Evolutionary conservation across 140 eudicot genomes (phyloP), one percentile per base, ranked within the genome.

Genomic region (Anethum foeniculum): DNA sequence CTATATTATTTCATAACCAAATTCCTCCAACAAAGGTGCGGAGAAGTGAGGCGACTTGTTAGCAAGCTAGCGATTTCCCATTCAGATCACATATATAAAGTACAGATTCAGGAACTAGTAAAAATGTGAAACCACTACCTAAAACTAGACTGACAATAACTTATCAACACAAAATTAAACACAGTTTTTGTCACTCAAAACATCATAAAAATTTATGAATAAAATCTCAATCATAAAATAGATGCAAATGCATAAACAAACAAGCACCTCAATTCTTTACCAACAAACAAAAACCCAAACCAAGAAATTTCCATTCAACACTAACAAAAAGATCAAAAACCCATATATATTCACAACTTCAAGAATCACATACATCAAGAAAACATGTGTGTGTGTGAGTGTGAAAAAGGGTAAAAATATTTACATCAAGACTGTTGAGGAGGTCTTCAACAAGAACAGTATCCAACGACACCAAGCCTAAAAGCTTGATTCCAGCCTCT

Each of bases 391-490:
- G 67, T 34, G 69, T 41, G 44, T 30, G 65, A 44, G 52, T 36
- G 67, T 30, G 25, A 15, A 27, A 27, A 60, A 4, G 47, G 34
- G 80, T 13, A 32, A 0, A 32, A 9, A 3, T 11, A 18, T 10
- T 81, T 90, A 93, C 97, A 86, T 93, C 96, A 65, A 93, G 89
- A 28, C 81, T 85, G 72, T 71, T 44, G 15, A 93, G 82, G 69
- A 93, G 87, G 28, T 93, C 85, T 68, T 30, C 23, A 43, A 68
- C 43, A 6, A 21, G 39, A 30, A 73, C 82, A 80, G 62, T 69
- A 46, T 71, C 76, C 21, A 91, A 84, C 60, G 90, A 51, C 14
- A 82, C 86, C 67, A 83, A 86, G 69, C 12, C 30, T 9, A 89
- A 72, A n/a, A 91, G 90, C 64, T 81, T 86, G 11, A 85, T 54